Percentiles rank a stretch among this genome's conserved stretches.
phyloP scores from a whole-genome alignment of 2,329 filamentous ascomycete species.

The Colletotrichum chlorophyti region DNA sequence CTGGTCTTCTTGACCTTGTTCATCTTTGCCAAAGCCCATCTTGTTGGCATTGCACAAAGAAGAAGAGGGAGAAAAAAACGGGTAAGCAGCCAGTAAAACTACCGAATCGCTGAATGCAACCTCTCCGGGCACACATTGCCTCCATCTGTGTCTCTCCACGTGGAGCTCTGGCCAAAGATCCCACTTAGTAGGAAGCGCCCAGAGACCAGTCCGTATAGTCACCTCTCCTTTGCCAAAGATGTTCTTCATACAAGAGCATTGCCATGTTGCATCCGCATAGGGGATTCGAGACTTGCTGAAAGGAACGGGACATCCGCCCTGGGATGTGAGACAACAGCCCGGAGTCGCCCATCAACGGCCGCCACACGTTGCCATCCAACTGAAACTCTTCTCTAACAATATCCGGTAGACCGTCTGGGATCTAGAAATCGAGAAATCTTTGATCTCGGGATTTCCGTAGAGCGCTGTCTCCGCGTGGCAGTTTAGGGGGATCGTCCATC shows the following conservation, averaged over 20 bases:
- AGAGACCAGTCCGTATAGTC: too few species aligned
- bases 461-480: too few species aligned
- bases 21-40: not conserved
- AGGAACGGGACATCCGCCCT: not conserved
- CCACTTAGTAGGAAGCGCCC: not conserved
- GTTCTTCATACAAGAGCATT: too few species aligned
- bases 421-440: not conserved
- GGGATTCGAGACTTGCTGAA: too few species aligned
- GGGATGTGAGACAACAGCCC: conserved; percentile 14
- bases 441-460: too few species aligned
- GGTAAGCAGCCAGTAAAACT: not conserved
- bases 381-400: not conserved
- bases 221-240: too few species aligned
- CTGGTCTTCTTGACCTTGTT: conserved; percentile 1
- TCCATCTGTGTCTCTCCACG: conserved; percentile 10
- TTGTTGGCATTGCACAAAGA: conserved; percentile 4
- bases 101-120: conserved; percentile 16
- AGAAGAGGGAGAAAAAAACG: too few species aligned
- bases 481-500: too few species aligned
- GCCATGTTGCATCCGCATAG: too few species aligned
- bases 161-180: conserved; percentile 3
- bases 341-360: conserved; percentile 19
- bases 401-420: not conserved
- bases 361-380: not conserved
- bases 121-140: not conserved